Evolutionary conservation across 2,329 filamentous ascomycete species (phyloP), one percentile per base, ranked within the genome.

Genomic region (Colletotrichum horii): DNA sequence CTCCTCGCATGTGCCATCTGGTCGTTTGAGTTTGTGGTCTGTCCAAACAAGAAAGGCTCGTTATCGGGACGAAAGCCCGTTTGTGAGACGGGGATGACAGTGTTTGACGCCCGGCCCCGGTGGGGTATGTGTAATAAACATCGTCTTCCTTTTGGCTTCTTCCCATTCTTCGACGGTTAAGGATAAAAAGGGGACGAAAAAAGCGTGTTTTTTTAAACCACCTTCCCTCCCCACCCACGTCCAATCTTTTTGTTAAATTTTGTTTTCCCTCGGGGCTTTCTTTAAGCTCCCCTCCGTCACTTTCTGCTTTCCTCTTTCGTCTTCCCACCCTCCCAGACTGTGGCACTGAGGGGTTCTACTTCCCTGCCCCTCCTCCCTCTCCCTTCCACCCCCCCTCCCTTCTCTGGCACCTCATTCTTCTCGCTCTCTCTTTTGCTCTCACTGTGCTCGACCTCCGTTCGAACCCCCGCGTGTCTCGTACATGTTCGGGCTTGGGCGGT

Each of bases 1-100:
- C 36, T 38, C 36, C 55, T 70, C 66, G 71, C 66, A 74, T 74
- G 71, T 74, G 71, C 48, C 71, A 74, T 74, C 71, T 74, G 71
- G 66, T 74, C 66, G 67, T 70, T 62, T 26, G 24, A 34, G 56
- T 64, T 74, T 64, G 9, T 36, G 16, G 16, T 64, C n/a, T 60
- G 6, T 8, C 36, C 19, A 38, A 24, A 60, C 24, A 30, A 36
- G 22, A n/a, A 19, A n/a, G 43, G 16, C 58, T 74, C 66, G 66
- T 71, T 70, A 74, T 74, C 71, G 60, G 68, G 48, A 68, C 36
- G 61, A 43, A 64, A 36, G 30, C 48, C n/a, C n/a, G 26, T 67
- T 56, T 48, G 64, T 55, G 38, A 22, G 24, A 62, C 28, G 15
- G n/a, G 26, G 26, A 26, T 16, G 34, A 36, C 16, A 14, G 26